These are phyloP conservation scores for Taiwanofungus camphoratus DNA, from an alignment of 1,284 basidiomycete species.

Conservation along the genomic window DNA sequence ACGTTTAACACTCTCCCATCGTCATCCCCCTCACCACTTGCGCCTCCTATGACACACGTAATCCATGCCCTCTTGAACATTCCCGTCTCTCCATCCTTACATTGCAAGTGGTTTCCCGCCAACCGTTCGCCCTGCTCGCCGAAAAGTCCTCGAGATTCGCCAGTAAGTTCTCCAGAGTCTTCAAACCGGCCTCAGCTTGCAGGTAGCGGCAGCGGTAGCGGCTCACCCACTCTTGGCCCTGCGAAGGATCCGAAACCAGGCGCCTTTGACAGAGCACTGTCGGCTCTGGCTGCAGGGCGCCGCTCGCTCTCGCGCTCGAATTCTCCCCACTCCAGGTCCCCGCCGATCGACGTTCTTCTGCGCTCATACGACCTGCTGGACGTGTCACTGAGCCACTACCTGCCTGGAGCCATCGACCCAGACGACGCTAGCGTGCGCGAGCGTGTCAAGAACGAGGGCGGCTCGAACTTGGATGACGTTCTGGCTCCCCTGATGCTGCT, in stretches of 20 bases:
- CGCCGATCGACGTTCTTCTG: slow-evolving; percentile 46
- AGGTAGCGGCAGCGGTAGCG: slow-evolving; percentile 28
- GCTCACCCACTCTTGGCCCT: slow-evolving; percentile 31
- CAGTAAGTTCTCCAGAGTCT: slow-evolving; percentile 6
- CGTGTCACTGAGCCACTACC: slow-evolving; percentile 53
- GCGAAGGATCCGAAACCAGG: slow-evolving; percentile 38
- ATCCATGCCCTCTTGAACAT: slow-evolving; percentile 71
- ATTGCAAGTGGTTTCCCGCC: slow-evolving; percentile 43
- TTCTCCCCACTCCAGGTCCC: slow-evolving; percentile 23
- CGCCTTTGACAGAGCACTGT: slow-evolving; percentile 59
- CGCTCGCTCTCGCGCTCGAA: slow-evolving; percentile 39
- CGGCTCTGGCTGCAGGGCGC: slow-evolving; percentile 49
- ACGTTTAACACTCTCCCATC: slow-evolving; percentile 58
- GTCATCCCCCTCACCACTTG: slow-evolving; percentile 54
- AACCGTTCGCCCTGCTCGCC: slow-evolving; percentile 26
- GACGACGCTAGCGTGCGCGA: slow-evolving; percentile 58
- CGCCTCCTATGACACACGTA: slow-evolving; percentile 64
- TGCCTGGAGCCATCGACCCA: slow-evolving; percentile 57
- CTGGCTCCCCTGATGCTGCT: slow-evolving; percentile 73
- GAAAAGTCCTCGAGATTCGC: slow-evolving; percentile 14
- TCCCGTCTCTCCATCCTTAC: slow-evolving; percentile 53
- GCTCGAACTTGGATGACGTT: slow-evolving; percentile 66
- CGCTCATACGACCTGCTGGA: slow-evolving; percentile 66
- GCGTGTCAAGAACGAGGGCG: slow-evolving; percentile 41
- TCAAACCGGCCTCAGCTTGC: slow-evolving; percentile 2